Evolutionary conservation across 2,329 filamentous ascomycete species (phyloP).

Genomic region (Colletotrichum lini): DNA sequence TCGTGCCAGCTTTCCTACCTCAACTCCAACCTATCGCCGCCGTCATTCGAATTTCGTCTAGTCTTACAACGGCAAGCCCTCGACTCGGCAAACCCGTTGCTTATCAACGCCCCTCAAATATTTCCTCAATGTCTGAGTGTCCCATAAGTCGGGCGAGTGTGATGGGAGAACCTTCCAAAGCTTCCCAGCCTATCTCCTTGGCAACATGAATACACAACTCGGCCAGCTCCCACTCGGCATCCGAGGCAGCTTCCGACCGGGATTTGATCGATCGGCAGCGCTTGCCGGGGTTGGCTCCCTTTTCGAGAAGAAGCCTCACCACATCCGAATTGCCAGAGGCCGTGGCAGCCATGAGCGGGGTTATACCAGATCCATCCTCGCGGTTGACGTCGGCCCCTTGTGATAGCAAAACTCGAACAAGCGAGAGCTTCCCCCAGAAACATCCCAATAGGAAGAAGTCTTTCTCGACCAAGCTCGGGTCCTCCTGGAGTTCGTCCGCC

Average conservation of each 20-base stretch:
- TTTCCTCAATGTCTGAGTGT: background rate
- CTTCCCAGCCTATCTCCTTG: background rate
- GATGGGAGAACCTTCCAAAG: background rate
- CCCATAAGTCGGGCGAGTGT: background rate
- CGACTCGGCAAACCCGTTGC: background rate
- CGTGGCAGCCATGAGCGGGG: background rate
- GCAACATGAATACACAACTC: background rate
- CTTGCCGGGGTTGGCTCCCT: background rate
- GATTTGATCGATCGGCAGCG: background rate
- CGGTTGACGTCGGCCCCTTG: background rate
- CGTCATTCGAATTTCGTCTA: background rate
- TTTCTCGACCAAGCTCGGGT: background rate
- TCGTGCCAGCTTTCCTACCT: no score
- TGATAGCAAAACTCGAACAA: background rate
- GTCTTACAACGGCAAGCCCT: background rate
- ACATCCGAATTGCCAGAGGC: conserved; percentile 3
- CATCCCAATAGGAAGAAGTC: conserved; percentile 7
- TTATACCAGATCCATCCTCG: no score
- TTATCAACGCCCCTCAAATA: background rate
- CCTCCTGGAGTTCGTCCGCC: background rate
- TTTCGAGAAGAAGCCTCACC: background rate
- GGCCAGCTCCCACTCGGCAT: background rate
- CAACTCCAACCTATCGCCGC: no score
- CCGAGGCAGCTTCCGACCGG: background rate
- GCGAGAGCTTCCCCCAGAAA: conserved; percentile 7